Evolutionary conservation across 257 asterid species (phyloP).

Genomic region (Rhazya stricta): DNA sequence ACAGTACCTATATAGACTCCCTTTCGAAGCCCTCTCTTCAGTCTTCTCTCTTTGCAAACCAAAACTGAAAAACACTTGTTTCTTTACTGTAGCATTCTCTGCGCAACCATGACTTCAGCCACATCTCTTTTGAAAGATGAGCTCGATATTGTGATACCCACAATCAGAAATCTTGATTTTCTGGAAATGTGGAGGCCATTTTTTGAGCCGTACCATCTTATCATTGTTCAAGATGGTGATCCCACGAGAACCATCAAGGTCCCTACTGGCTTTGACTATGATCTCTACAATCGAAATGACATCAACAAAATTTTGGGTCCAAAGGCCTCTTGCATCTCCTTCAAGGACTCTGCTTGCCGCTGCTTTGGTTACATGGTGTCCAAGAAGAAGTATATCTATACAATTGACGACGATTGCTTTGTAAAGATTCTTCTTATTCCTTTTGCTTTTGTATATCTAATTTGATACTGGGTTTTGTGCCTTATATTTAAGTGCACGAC

Average conservation of each 20-base stretch:
- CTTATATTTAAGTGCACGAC: too few species aligned
- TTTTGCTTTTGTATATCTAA: not conserved
- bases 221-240: constrained; percentile 93
- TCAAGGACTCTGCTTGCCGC: constrained; percentile 94
- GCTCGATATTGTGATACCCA: constrained; percentile 85
- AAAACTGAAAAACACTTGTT: not conserved
- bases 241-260: constrained; percentile 73
- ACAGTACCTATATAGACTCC: constrained; percentile 10
- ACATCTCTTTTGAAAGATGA: constrained; percentile 67
- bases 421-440: constrained; percentile 35
- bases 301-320: constrained; percentile 80
- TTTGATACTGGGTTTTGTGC: not conserved
- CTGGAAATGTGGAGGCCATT: constrained; percentile 95
- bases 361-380: constrained; percentile 95
- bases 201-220: constrained; percentile 69
- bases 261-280: constrained; percentile 77
- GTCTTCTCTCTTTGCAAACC: not conserved
- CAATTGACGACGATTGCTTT: constrained; percentile 93
- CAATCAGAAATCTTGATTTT: constrained; percentile 84
- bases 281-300: constrained; percentile 75
- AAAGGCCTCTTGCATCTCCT: constrained; percentile 74
- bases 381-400: constrained; percentile 90
- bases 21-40: not conserved
- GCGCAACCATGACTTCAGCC: constrained; percentile 40
- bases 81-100: not conserved